phyloP scores from a whole-genome alignment of 768 basidiomycete genomes.

The Termitomyces sp. region DNA sequence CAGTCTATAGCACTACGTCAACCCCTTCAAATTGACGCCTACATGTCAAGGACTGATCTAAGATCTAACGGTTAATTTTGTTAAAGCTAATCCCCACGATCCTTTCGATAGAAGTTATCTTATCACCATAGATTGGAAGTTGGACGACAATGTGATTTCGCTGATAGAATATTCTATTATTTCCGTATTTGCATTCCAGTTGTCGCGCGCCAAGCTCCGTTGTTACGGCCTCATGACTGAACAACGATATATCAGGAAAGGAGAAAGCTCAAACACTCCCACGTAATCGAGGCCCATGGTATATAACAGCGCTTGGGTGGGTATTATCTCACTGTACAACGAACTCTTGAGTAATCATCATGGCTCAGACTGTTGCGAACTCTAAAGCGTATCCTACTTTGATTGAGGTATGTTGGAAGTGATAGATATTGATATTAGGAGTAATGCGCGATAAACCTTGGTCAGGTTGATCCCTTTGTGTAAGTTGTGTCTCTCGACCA shows the following conservation, averaged over 20 bases:
- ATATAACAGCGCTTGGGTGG: not conserved
- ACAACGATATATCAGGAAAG: not conserved
- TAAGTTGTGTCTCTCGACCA: constrained; percentile 28
- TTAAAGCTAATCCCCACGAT: not conserved
- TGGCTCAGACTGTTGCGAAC: constrained; percentile 45
- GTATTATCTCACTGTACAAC: not conserved
- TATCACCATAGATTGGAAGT: not conserved
- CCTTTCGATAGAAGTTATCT: not conserved
- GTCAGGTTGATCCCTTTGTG: constrained; percentile 68
- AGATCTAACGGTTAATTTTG: too few relatives aligned
- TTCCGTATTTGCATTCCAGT: not conserved
- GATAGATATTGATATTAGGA: too few relatives aligned
- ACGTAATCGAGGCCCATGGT: not conserved
- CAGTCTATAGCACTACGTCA: too few relatives aligned
- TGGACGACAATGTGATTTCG: not conserved
- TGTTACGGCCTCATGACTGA: not conserved
- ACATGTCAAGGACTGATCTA: too few relatives aligned
- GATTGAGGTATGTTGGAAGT: constrained; percentile 40
- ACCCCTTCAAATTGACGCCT: too few relatives aligned
- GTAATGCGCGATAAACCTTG: not conserved
- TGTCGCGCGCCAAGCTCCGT: not conserved
- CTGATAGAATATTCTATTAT: not conserved
- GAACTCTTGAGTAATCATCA: not conserved
- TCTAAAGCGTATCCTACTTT: constrained; percentile 58
- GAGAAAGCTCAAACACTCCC: not conserved